A percentile compares a stretch with the other conserved stretches of the same genome.
These are phyloP conservation scores for Erythrophleum ivorense DNA, from an alignment of 331 rosid genomes.

Conservation along the genomic window DNA sequence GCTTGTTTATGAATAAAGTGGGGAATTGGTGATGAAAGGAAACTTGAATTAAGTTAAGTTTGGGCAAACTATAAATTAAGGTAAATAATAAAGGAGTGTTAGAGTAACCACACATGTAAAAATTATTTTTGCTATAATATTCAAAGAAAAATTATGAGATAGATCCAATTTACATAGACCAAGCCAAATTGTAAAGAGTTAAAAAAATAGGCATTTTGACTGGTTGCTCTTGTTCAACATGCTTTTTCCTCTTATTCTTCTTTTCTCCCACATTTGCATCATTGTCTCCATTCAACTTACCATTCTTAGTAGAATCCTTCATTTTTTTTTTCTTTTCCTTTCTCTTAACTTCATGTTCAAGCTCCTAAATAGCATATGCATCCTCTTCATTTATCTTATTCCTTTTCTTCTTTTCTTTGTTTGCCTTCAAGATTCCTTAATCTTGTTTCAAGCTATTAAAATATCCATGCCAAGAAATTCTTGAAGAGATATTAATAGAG, in stretches of 20 bases:
- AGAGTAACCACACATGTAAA: too few relatives aligned
- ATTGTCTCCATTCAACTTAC: constrained; percentile 47
- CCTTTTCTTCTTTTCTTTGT: constrained; percentile 37
- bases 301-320: constrained; percentile 55
- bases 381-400: constrained; percentile 50
- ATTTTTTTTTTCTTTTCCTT: constrained; percentile 81
- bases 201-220: too few relatives aligned
- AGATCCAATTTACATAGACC: too few relatives aligned
- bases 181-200: too few relatives aligned
- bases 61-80: too few relatives aligned
- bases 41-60: too few relatives aligned
- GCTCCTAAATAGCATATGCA: constrained; percentile 46
- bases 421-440: constrained; percentile 83
- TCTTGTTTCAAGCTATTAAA: constrained; percentile 79
- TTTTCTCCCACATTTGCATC: constrained; percentile 52
- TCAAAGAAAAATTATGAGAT: too few relatives aligned
- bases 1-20: too few relatives aligned
- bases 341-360: constrained; percentile 50
- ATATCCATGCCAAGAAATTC: constrained; percentile 7
- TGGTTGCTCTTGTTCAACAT: constrained; percentile 38
- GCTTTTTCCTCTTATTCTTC: constrained; percentile 75
- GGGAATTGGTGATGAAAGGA: too few relatives aligned
- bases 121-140: too few relatives aligned
- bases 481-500: neutral
- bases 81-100: too few relatives aligned